Evolutionary conservation across 2,329 filamentous ascomycete species (phyloP), one percentile per base, ranked within the genome.

Genomic region (Pseudogymnoascus sp.): DNA sequence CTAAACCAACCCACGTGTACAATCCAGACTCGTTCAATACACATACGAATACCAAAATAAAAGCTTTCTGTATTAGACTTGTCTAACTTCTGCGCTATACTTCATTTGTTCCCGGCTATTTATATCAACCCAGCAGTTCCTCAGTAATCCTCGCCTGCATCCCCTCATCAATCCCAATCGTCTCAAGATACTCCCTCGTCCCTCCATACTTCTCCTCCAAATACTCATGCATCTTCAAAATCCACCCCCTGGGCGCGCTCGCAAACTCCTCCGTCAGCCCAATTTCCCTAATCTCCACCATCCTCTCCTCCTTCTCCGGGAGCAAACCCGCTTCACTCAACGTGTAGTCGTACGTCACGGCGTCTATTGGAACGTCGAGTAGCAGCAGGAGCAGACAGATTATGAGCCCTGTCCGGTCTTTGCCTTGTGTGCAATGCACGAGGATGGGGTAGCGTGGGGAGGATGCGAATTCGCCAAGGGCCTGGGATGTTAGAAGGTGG

Each of bases 341-440:
- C 64, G 82, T 74, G 73, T 96, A 96, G 75, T 96, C 92, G 66
- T 86, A 72, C 62, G 84, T 78, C 44, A 96, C 86, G 1, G 85
- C 88, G 0, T 80, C 72, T 1, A 78, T 64, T 0, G 85, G 83
- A 1, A 89, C 75, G 7, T 75, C 76, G 3, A 89, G 78, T 10
- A 89, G 76, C 70, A 93, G 79, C 19, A 96, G 76, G 0, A 88
- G 75, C 3, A 96, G 77, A 42, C 88, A 78, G 4, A 91, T 79
- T 10, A 90, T 79, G 11, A 96, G 77, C 0, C 92, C 92, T 1
- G 86, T 92, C 1, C 92, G 83, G 71, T 96, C 92, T 73, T 96
- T 96, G 64, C 92, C 92, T 70, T 96, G 91, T 0, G 91, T 95
- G 74, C 92, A 96, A 74, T 96, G 91, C 2, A 95, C 77, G 7